phyloP scores from a whole-genome alignment of 2,329 filamentous ascomycete genomes.

The Stachybotrys echinatus region DNA sequence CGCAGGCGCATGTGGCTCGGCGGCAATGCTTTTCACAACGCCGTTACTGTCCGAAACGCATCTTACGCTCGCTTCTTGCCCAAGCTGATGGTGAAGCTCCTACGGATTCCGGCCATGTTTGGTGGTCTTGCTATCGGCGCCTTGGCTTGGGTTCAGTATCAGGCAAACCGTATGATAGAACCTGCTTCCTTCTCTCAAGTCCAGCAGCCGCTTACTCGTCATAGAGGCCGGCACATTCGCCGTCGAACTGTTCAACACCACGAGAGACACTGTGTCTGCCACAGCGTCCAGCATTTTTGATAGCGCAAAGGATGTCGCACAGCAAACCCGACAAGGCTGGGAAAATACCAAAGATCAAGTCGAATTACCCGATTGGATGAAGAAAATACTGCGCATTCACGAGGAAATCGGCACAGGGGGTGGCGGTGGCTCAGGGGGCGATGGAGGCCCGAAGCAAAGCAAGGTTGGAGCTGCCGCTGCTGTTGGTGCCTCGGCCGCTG shows the following conservation, averaged over 20 bases:
- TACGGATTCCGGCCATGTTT: constrained; percentile 83
- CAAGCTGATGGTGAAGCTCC: constrained; percentile 84
- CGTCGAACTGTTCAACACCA: constrained; percentile 65
- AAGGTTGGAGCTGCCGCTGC: constrained; percentile 56
- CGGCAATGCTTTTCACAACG: constrained; percentile 81
- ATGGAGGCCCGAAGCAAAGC: constrained; percentile 51
- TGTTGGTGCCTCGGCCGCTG: constrained; percentile 68
- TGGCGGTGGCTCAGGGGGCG: constrained; percentile 41
- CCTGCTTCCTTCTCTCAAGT: neutral
- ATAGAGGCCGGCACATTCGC: constrained; percentile 44
- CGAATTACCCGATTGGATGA: constrained; percentile 70
- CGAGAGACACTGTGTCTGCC: constrained; percentile 64
- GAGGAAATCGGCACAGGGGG: constrained; percentile 53
- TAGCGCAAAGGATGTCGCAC: constrained; percentile 67
- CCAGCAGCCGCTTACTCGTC: constrained; percentile 14
- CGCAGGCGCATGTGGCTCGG: constrained; percentile 69
- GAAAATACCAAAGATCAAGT: constrained; percentile 75
- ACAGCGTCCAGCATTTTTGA: constrained; percentile 67
- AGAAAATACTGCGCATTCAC: constrained; percentile 61
- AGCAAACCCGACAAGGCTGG: constrained; percentile 77
- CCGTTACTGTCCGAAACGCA: constrained; percentile 56
- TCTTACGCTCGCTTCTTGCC: constrained; percentile 68
- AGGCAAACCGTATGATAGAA: constrained; percentile 69
- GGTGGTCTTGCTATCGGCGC: constrained; percentile 83
- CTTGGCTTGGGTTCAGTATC: constrained; percentile 91